Evolutionary conservation across 306 rosid species (phyloP).

Genomic region (Betula pendula): DNA sequence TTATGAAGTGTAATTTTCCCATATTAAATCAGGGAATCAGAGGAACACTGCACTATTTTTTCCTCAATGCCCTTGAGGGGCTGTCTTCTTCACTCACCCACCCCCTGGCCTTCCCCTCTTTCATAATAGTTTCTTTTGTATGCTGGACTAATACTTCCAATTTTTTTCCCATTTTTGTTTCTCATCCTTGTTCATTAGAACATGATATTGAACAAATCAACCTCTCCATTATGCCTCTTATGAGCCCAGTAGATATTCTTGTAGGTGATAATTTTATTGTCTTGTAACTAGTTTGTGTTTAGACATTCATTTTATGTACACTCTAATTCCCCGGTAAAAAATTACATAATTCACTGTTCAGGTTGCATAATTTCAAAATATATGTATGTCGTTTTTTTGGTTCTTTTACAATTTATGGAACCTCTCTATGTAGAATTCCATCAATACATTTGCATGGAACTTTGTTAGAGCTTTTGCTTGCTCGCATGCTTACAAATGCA

Average conservation of each 20-base stretch:
- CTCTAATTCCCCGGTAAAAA: not conserved
- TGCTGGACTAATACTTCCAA: not conserved
- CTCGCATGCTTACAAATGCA: not conserved
- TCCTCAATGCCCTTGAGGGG: no score
- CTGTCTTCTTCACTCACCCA: no score
- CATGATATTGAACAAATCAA: not conserved
- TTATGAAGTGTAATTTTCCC: no score
- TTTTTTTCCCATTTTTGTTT: not conserved
- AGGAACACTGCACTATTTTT: no score
- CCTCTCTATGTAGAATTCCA: not conserved
- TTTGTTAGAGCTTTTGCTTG: not conserved
- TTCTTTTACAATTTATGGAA: not conserved
- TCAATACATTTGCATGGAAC: not conserved
- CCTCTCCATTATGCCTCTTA: not conserved
- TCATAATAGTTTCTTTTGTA: no score
- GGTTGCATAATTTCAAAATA: no score
- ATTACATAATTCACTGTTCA: not conserved
- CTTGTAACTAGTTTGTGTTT: not conserved
- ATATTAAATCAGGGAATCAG: no score
- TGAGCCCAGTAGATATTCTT: not conserved
- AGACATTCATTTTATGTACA: not conserved
- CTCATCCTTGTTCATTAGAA: not conserved
- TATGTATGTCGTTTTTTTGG: not conserved
- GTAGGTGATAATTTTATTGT: not conserved
- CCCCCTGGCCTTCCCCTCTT: no score